A percentile compares a stretch with the other conserved stretches of the same genome.
Conservation (phyloP, 352 stramenopile genomes). For the Pythium chondricola region DNA sequence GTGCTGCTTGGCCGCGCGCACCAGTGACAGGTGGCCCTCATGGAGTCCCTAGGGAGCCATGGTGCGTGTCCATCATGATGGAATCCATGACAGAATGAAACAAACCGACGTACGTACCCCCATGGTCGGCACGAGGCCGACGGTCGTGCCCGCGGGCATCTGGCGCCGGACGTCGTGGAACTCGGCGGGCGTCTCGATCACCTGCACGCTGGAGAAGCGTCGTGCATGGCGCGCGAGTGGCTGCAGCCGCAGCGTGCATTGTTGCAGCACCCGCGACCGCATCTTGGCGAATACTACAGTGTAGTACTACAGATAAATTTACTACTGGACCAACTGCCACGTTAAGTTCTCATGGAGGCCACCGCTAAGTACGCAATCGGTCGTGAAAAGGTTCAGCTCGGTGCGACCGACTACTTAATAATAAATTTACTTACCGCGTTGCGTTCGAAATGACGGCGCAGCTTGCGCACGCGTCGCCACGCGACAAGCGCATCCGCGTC, state of each 20-base stretch:
- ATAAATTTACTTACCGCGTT: no score
- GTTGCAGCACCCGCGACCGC: no score
- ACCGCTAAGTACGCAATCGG: no score
- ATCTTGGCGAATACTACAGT: no score
- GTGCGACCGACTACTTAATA: no score
- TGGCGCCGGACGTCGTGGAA: constrained; percentile 47
- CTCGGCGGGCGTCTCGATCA: constrained; percentile 46
- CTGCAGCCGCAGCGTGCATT: background rate
- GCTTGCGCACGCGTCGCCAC: no score
- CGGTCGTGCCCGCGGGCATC: constrained; percentile 40
- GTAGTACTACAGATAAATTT: no score
- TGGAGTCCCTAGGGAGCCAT: constrained; percentile 86
- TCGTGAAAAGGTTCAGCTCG: no score
- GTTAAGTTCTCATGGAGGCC: no score
- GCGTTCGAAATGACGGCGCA: no score
- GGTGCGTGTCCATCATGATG: background rate
- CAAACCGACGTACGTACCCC: constrained; percentile 52
- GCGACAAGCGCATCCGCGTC: constrained; percentile 75
- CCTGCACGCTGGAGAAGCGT: constrained; percentile 26
- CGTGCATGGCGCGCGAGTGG: background rate
- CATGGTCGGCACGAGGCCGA: constrained; percentile 99
- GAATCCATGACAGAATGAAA: background rate
- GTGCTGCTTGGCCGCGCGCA: constrained; percentile 77
- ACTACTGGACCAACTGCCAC: no score
- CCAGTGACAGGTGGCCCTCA: constrained; percentile 91